phyloP scores from a whole-genome alignment of 2,329 filamentous ascomycete species.

The Aspergillus tanneri region DNA sequence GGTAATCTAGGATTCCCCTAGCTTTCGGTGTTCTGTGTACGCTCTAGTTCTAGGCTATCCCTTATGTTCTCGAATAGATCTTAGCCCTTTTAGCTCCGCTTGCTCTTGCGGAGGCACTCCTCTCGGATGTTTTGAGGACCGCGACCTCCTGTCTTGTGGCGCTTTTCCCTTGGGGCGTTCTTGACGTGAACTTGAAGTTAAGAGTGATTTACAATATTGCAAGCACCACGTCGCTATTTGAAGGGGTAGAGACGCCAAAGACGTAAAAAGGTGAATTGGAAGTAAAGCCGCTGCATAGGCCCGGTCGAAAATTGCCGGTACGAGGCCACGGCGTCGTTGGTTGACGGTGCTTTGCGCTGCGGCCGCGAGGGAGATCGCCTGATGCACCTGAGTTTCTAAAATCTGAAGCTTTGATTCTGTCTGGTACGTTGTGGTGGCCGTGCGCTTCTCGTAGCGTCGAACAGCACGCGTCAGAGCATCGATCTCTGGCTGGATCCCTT shows the following conservation, averaged over 20 bases:
- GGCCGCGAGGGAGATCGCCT: constrained; percentile 77
- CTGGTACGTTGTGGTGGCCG: constrained; percentile 70
- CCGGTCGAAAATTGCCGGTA: constrained; percentile 37
- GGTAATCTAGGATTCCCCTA: too few species aligned
- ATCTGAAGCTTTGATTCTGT: constrained; percentile 72
- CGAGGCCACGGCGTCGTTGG: constrained; percentile 25
- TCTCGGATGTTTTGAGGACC: constrained; percentile 7
- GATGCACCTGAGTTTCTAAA: constrained; percentile 69
- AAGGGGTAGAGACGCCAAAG: constrained; percentile 33
- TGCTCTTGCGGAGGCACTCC: constrained; percentile 7
- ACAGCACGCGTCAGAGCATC: constrained; percentile 87
- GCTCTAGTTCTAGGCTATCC: not conserved
- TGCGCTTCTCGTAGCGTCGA: constrained; percentile 86
- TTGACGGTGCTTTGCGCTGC: constrained; percentile 54
- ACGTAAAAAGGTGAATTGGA: constrained; percentile 34
- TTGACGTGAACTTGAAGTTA: constrained; percentile 2
- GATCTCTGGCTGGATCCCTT: constrained; percentile 72
- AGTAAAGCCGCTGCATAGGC: constrained; percentile 36
- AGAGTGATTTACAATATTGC: constrained; percentile 7
- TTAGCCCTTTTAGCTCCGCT: not conserved
- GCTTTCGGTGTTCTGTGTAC: too few species aligned
- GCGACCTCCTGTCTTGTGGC: constrained; percentile 9
- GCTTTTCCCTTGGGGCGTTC: constrained; percentile 26
- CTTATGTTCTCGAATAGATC: constrained; percentile 10
- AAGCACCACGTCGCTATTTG: constrained; percentile 24